Conservation (phyloP, 139 green algal species). For the Edaphochlamys debaryana region DNA sequence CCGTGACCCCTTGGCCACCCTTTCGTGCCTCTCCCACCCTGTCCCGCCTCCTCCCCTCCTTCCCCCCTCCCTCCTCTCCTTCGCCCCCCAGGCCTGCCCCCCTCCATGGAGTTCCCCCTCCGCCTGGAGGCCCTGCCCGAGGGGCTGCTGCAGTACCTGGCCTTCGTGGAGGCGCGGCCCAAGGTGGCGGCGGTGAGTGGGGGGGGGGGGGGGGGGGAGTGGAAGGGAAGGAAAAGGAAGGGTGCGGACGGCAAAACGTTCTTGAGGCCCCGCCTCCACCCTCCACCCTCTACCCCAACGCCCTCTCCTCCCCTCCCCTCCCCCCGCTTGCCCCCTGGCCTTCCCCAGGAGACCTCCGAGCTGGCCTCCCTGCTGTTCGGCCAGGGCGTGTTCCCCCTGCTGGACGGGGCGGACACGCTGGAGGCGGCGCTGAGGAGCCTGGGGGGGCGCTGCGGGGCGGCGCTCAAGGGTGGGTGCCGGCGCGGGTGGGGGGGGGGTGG, state of each 20-base stretch:
- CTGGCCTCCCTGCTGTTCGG: conserved; percentile 29
- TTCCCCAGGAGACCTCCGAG: conserved; percentile 10
- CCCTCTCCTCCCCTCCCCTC: too few species aligned
- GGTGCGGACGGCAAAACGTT: neutral
- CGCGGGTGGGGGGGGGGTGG: too few species aligned
- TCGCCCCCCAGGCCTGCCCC: conserved; percentile 21
- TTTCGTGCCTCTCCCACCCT: too few species aligned
- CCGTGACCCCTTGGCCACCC: too few species aligned
- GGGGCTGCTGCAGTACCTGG: conserved; percentile 33
- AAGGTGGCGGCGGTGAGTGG: conserved; percentile 10
- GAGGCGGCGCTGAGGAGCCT: neutral
- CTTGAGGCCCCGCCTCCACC: neutral
- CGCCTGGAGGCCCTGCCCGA: conserved; percentile 33
- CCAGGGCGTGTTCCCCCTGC: conserved; percentile 14
- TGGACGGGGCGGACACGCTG: conserved; percentile 16
- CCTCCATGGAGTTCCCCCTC: conserved; percentile 18
- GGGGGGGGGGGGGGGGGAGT: neutral
- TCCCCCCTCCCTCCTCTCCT: too few species aligned
- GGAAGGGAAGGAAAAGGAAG: too few species aligned
- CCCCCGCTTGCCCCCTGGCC: too few species aligned
- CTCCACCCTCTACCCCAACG: too few species aligned
- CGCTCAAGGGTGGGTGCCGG: conserved; percentile 2
- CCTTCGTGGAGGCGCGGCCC: neutral
- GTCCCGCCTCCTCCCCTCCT: too few species aligned
- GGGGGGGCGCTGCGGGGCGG: neutral